These are phyloP conservation scores for Podaxis sp. DNA, from an alignment of 768 basidiomycete species.

Conservation along the genomic window DNA sequence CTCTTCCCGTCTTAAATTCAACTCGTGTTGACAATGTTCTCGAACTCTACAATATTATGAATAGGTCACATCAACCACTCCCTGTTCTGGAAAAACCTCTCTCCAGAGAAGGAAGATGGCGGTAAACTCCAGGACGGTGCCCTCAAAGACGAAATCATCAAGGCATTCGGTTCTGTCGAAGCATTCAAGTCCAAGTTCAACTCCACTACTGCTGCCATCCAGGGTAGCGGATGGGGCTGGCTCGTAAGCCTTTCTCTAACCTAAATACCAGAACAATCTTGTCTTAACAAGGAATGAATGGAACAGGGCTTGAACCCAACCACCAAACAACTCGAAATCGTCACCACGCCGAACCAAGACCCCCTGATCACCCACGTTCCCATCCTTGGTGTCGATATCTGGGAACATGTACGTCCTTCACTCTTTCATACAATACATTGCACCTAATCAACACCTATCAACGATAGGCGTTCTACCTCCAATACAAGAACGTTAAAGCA, in stretches of 20 bases:
- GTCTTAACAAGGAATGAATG: not conserved
- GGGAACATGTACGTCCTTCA: conserved; percentile 62
- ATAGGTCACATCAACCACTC: conserved; percentile 92
- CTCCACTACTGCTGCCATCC: conserved; percentile 78
- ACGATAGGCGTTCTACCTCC: conserved; percentile 78
- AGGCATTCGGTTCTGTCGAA: conserved; percentile 70
- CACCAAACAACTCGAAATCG: conserved; percentile 76
- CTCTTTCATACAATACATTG: not conserved
- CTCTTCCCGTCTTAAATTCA: not conserved
- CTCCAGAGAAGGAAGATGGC: conserved; percentile 66
- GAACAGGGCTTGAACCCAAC: conserved; percentile 66
- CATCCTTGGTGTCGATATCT: conserved; percentile 90
- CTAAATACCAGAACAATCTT: not conserved
- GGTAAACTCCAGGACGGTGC: conserved; percentile 61
- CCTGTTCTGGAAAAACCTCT: conserved; percentile 95
- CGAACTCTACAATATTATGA: not conserved
- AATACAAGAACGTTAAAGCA: conserved; percentile 93
- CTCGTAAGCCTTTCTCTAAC: conserved; percentile 56
- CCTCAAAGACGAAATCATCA: conserved; percentile 63
- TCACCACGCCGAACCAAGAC: conserved; percentile 96
- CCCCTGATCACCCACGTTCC: conserved; percentile 76
- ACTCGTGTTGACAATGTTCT: not conserved
- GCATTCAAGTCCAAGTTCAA: conserved; percentile 81
- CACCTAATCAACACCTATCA: not conserved
- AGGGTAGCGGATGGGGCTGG: conserved; percentile 98